Evolutionary conservation across 495 filamentous ascomycete genomes (phyloP).

Genomic region (Oidiodendron maius): DNA sequence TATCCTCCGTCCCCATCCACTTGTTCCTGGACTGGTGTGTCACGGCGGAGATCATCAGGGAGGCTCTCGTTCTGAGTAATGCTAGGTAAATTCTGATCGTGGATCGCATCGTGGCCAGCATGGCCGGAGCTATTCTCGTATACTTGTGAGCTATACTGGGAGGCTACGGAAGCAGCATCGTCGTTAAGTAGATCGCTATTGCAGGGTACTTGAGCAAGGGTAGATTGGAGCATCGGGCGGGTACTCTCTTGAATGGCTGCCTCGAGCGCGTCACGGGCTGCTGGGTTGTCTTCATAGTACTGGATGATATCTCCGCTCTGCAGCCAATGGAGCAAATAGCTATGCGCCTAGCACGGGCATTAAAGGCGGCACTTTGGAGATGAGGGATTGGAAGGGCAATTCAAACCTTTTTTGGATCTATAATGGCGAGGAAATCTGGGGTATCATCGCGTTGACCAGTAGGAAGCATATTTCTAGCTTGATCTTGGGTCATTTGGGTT

Average conservation of each 20-base stretch:
- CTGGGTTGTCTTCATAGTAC: neutral
- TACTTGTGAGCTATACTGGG: neutral
- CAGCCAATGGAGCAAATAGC: neutral
- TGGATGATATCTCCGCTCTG: neutral
- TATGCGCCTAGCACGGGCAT: neutral
- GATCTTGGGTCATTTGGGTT: neutral
- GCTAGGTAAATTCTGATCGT: neutral
- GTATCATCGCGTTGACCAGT: neutral
- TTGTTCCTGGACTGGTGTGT: neutral
- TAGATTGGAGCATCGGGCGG: neutral
- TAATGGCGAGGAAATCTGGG: neutral
- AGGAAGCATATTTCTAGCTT: neutral
- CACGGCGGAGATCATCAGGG: neutral
- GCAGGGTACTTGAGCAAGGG: neutral
- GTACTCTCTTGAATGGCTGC: neutral
- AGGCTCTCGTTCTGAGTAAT: neutral
- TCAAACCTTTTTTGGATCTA: neutral
- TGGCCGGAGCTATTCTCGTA: neutral
- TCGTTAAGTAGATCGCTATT: neutral
- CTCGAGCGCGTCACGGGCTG: neutral
- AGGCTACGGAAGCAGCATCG: neutral
- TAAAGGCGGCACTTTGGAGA: neutral
- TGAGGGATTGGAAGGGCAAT: neutral
- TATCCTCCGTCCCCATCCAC: neutral
- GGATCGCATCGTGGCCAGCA: neutral